Percentiles rank a stretch among this genome's conserved stretches.
phyloP scores from a whole-genome alignment of 2,329 filamentous ascomycete genomes.

The Claviceps arundinis region DNA sequence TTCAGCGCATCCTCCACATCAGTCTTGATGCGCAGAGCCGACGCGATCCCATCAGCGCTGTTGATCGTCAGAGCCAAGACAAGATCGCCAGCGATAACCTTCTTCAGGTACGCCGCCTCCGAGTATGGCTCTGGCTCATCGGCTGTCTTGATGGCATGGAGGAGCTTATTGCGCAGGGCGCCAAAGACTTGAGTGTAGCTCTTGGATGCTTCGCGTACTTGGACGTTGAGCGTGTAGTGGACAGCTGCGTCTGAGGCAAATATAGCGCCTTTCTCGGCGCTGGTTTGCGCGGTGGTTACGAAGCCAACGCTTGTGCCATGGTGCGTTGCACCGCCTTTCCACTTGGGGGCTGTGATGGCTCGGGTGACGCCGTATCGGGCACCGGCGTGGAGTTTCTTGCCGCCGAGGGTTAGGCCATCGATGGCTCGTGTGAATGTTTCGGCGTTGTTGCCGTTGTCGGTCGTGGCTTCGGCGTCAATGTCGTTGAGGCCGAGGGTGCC shows the following conservation, averaged over 20 bases:
- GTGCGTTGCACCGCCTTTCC: slow-evolving; percentile 27
- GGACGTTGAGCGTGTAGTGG: slow-evolving; percentile 42
- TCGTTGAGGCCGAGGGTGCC: slow-evolving; percentile 48
- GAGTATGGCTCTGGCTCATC: slow-evolving; percentile 26
- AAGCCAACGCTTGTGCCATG: slow-evolving; percentile 48
- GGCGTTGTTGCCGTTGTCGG: slow-evolving; percentile 35
- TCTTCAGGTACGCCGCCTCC: slow-evolving; percentile 36
- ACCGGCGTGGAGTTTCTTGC: slow-evolving; percentile 40
- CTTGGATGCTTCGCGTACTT: slow-evolving; percentile 21
- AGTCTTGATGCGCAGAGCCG: slow-evolving; percentile 44
- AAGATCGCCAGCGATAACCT: slow-evolving; percentile 39
- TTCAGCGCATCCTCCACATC: slow-evolving; percentile 34
- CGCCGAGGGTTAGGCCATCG: slow-evolving; percentile 41
- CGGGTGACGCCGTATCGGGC: slow-evolving; percentile 43
- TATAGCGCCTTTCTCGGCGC: slow-evolving; percentile 34
- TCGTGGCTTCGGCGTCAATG: slow-evolving; percentile 43
- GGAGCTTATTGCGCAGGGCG: slow-evolving; percentile 37
- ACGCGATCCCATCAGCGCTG: slow-evolving; percentile 49
- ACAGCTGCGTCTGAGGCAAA: slow-evolving; percentile 41
- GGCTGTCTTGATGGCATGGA: slow-evolving; percentile 31
- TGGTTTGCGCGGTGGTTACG: slow-evolving; percentile 33
- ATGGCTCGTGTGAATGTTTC: slow-evolving; percentile 42
- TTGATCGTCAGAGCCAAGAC: slow-evolving; percentile 46
- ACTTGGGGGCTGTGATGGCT: slow-evolving; percentile 43
- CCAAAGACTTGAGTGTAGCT: slow-evolving; percentile 43